Conservation (phyloP, 345 rosid species). For the Populus nigra region DNA sequence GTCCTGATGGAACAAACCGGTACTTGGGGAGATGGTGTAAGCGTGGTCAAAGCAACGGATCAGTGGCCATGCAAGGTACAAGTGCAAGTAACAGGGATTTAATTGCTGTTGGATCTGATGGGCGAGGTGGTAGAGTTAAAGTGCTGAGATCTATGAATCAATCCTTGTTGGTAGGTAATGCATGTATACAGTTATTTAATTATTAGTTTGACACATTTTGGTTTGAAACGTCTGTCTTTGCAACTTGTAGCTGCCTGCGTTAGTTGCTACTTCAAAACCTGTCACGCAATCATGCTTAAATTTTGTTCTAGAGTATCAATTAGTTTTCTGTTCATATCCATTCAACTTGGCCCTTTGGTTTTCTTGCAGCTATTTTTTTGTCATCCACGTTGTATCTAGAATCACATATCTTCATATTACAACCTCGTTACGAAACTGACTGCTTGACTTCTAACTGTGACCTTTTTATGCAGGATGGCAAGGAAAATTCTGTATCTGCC, state of each 20-base stretch:
- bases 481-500: slow-evolving; percentile 37
- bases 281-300: background rate
- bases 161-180: slow-evolving; percentile 46
- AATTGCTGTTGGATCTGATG: slow-evolving; percentile 81
- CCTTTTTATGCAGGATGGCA: slow-evolving; percentile 42
- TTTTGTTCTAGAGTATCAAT: background rate
- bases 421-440: background rate
- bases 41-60: slow-evolving; percentile 46
- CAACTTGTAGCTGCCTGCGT: background rate
- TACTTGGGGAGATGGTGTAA: slow-evolving; percentile 89
- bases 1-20: slow-evolving; percentile 66
- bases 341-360: background rate
- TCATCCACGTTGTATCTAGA: background rate
- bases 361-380: background rate
- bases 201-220: background rate
- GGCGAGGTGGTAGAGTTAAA: slow-evolving; percentile 86
- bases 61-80: slow-evolving; percentile 22
- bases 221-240: background rate
- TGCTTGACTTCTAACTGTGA: background rate
- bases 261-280: background rate
- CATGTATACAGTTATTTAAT: background rate
- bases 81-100: slow-evolving; percentile 48
- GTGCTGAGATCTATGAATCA: slow-evolving; percentile 59
- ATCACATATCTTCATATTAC: background rate
- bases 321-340: background rate